Conservation (phyloP, 441 rosid species). For the Gossypium trilobum region DNA sequence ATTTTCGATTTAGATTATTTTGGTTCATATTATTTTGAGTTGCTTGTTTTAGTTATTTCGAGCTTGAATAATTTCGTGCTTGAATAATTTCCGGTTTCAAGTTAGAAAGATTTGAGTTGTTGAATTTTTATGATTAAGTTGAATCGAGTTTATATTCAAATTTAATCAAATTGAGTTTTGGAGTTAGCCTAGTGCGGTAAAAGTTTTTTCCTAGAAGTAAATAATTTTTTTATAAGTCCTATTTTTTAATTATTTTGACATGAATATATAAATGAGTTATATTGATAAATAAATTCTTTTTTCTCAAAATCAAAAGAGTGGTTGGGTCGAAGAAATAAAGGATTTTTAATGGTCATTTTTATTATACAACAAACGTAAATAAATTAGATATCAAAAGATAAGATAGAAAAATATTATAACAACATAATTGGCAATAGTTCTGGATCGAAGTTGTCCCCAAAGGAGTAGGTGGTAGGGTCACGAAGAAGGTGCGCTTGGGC, state of each 20-base stretch:
- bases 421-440: neutral
- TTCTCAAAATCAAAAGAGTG: neutral
- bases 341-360: neutral
- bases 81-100: neutral
- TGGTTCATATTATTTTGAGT: neutral
- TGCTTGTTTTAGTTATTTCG: neutral
- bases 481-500: neutral
- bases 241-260: too few relatives aligned
- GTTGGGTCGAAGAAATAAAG: neutral
- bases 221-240: too few relatives aligned
- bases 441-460: neutral
- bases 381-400: neutral
- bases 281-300: neutral
- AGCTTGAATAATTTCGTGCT: neutral
- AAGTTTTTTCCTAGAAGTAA: too few relatives aligned
- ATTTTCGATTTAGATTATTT: neutral
- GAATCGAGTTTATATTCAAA: too few relatives aligned
- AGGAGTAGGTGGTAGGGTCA: neutral
- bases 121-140: too few relatives aligned
- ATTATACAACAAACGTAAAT: neutral
- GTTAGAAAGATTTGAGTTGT: neutral
- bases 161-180: too few relatives aligned
- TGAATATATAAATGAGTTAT: neutral
- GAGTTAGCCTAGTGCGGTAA: too few relatives aligned
- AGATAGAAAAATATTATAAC: too few relatives aligned